Conservation (phyloP, 768 basidiomycete species). For the Amanita phalloides region DNA sequence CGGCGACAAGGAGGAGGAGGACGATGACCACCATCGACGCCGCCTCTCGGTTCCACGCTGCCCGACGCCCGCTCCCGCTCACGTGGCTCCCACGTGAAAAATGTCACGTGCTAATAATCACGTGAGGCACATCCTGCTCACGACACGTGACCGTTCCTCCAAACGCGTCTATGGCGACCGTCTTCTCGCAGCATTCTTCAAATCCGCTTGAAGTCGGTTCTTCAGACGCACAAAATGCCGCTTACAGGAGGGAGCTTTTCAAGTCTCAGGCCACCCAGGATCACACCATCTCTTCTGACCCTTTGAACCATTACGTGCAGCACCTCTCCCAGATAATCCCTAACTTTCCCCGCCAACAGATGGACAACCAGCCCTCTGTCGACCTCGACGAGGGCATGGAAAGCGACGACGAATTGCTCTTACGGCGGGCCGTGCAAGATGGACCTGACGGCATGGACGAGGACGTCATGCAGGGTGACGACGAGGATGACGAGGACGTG, state of each 20-base stretch:
- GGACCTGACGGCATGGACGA: conserved; percentile 8
- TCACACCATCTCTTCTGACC: conserved; percentile 11
- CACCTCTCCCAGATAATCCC: conserved; percentile 10
- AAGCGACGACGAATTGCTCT: conserved; percentile 32
- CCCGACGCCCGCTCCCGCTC: neutral
- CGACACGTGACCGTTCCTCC: neutral
- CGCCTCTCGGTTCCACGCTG: neutral
- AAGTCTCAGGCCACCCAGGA: neutral
- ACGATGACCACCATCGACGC: conserved; percentile 28
- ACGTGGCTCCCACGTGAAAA: too few species aligned
- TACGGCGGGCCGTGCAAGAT: conserved; percentile 6
- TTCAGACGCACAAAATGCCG: conserved; percentile 13
- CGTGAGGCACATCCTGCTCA: neutral
- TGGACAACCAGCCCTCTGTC: conserved; percentile 17
- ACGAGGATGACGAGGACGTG: conserved; percentile 15
- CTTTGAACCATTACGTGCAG: conserved; percentile 9
- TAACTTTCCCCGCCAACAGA: neutral
- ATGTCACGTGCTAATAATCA: neutral
- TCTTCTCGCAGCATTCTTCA: conserved; percentile 20
- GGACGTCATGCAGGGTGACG: conserved; percentile 6
- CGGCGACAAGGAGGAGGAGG: conserved; percentile 39
- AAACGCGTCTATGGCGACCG: conserved; percentile 10
- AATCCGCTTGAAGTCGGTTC: conserved; percentile 19
- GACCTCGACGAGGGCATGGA: conserved; percentile 42
- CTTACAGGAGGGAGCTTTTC: conserved; percentile 9